Percentiles rank a stretch among this genome's conserved stretches.
phyloP scores from a whole-genome alignment of 768 basidiomycete species.

The Lactarius indigo region DNA sequence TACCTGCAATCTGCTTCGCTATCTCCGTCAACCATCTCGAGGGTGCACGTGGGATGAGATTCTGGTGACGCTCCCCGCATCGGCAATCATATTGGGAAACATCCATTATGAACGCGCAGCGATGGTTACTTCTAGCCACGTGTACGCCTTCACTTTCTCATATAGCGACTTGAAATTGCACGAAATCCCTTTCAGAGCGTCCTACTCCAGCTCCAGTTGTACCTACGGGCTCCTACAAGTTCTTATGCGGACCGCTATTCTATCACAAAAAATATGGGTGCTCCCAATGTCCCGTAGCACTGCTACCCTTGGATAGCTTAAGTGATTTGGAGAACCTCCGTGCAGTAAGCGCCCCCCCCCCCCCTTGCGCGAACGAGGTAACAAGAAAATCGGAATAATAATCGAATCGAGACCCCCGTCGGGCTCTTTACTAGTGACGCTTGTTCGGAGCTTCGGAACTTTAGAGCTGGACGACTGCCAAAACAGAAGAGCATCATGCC shows the following conservation, averaged over 20 bases:
- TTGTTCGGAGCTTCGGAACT: too few relatives aligned
- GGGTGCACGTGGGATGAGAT: neutral
- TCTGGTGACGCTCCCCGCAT: neutral
- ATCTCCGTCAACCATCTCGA: neutral
- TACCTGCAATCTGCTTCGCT: neutral
- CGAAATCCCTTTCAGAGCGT: too few relatives aligned
- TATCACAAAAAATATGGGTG: neutral
- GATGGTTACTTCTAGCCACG: neutral
- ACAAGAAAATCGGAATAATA: too few relatives aligned
- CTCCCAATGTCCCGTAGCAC: neutral
- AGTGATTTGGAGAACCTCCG: too few relatives aligned
- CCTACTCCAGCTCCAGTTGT: too few relatives aligned
- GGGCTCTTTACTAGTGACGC: too few relatives aligned
- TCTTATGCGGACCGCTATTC: neutral
- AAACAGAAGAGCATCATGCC: too few relatives aligned
- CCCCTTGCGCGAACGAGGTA: too few relatives aligned
- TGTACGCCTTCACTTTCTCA: neutral
- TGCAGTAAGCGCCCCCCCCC: too few relatives aligned
- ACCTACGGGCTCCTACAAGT: neutral
- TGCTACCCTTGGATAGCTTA: too few relatives aligned
- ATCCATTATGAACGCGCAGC: neutral
- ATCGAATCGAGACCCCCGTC: too few relatives aligned
- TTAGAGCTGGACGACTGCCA: too few relatives aligned
- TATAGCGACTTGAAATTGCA: neutral
- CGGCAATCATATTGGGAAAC: neutral